phyloP scores from a whole-genome alignment of 2,329 filamentous ascomycete species.

The Fusarium euwallaceae region DNA sequence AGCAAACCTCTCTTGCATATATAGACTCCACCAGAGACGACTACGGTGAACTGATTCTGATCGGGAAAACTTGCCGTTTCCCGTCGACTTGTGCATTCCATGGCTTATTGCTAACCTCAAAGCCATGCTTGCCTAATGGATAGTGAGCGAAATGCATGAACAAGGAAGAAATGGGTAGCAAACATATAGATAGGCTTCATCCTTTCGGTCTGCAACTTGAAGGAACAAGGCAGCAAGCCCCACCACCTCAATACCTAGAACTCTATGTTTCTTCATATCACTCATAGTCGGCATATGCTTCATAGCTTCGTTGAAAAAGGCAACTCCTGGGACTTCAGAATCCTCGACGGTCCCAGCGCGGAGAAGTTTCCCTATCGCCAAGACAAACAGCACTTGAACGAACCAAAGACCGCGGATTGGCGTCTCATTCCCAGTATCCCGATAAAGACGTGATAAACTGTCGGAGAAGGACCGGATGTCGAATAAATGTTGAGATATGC shows the following conservation, averaged over 20 bases:
- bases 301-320: constrained; percentile 32
- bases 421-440: background rate
- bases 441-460: constrained; percentile 17
- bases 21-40: constrained; percentile 31
- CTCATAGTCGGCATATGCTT: constrained; percentile 24
- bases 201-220: constrained; percentile 33
- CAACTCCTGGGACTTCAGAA: constrained; percentile 23
- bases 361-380: constrained; percentile 26
- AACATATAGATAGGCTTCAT: constrained; percentile 33
- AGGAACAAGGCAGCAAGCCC: constrained; percentile 26
- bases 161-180: background rate
- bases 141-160: background rate
- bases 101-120: constrained; percentile 18
- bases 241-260: constrained; percentile 28
- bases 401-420: constrained; percentile 22
- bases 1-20: constrained; percentile 31
- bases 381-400: constrained; percentile 24
- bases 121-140: constrained; percentile 23
- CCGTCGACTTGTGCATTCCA: constrained; percentile 10
- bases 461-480: constrained; percentile 28
- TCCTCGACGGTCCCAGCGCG: constrained; percentile 19
- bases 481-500: constrained; percentile 33
- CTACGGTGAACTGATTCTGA: constrained; percentile 30
- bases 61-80: constrained; percentile 8
- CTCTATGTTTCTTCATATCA: constrained; percentile 17